These are phyloP conservation scores for Lipomyces lipofer DNA, from an alignment of 805 yeast genomes.

Conservation along the genomic window DNA sequence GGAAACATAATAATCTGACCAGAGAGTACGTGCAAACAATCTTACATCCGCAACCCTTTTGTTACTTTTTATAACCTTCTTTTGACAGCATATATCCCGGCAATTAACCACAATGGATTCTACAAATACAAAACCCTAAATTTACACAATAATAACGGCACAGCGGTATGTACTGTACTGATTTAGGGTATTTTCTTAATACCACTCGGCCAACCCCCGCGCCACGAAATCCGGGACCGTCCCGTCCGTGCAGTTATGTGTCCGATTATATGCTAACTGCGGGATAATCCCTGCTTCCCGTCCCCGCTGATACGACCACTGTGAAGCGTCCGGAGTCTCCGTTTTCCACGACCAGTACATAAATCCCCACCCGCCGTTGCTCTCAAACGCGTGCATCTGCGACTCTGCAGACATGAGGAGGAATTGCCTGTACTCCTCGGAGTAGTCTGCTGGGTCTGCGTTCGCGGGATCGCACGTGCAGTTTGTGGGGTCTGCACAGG, in stretches of 20 bases:
- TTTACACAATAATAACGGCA: too few species aligned
- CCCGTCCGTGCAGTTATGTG: conserved; percentile 32
- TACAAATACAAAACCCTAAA: too few species aligned
- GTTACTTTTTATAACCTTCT: too few species aligned
- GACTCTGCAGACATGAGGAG: conserved; percentile 73
- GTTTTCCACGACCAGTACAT: conserved; percentile 90
- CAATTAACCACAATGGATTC: too few species aligned
- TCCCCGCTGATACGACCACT: conserved; percentile 41
- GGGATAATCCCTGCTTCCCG: conserved; percentile 37
- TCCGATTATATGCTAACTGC: conserved; percentile 34
- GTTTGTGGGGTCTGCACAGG: conserved; percentile 47
- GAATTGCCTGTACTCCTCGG: conserved; percentile 52
- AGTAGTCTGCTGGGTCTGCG: conserved; percentile 53
- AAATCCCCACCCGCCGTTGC: conserved; percentile 67
- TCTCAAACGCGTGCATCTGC: conserved; percentile 74
- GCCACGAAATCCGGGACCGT: conserved; percentile 33
- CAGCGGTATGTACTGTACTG: too few species aligned
- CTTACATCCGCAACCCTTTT: too few species aligned
- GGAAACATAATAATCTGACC: too few species aligned
- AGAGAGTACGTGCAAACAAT: too few species aligned
- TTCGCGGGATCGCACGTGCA: conserved; percentile 50
- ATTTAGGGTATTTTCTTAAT: too few species aligned
- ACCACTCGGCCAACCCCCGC: conserved; percentile 36
- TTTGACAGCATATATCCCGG: too few species aligned
- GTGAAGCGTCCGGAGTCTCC: conserved; percentile 46